phyloP scores from a whole-genome alignment of 2,329 filamentous ascomycete genomes.

The Samsoniella hepiali region DNA sequence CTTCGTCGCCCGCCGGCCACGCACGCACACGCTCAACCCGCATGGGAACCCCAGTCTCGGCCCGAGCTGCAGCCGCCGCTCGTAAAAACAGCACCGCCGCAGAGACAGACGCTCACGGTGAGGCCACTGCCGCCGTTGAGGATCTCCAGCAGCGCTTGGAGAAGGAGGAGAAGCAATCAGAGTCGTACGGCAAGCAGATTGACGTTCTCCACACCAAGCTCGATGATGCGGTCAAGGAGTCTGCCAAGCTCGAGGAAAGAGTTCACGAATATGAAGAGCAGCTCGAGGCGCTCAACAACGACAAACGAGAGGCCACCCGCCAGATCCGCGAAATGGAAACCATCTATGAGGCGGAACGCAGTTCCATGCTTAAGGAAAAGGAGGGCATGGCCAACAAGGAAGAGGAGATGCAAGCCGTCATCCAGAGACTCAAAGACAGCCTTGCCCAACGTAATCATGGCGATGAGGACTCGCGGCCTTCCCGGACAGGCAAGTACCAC shows the following conservation, averaged over 20 bases:
- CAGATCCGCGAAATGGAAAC: constrained; percentile 88
- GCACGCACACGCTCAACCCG: constrained; percentile 64
- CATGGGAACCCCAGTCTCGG: constrained; percentile 64
- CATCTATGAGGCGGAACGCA: constrained; percentile 87
- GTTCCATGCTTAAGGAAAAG: constrained; percentile 84
- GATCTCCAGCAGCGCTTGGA: constrained; percentile 80
- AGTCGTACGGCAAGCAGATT: constrained; percentile 78
- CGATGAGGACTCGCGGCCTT: constrained; percentile 42
- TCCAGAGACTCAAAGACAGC: constrained; percentile 88
- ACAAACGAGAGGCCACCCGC: constrained; percentile 78
- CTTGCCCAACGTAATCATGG: constrained; percentile 68
- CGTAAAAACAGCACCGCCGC: constrained; percentile 48
- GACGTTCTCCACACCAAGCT: constrained; percentile 81
- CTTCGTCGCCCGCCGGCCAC: constrained; percentile 41
- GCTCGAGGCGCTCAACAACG: constrained; percentile 75
- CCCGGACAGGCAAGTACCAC: constrained; percentile 15
- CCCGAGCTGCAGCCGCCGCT: constrained; percentile 65
- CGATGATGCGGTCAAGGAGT: constrained; percentile 80
- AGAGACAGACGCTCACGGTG: constrained; percentile 60
- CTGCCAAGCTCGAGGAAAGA: constrained; percentile 81
- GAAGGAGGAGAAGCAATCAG: constrained; percentile 73
- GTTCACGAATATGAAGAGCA: constrained; percentile 82
- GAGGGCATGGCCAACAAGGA: constrained; percentile 81
- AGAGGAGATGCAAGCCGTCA: constrained; percentile 85
- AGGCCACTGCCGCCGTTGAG: constrained; percentile 74